phyloP scores from a whole-genome alignment of 306 rosid genomes.

The Cucurbita pepo region DNA sequence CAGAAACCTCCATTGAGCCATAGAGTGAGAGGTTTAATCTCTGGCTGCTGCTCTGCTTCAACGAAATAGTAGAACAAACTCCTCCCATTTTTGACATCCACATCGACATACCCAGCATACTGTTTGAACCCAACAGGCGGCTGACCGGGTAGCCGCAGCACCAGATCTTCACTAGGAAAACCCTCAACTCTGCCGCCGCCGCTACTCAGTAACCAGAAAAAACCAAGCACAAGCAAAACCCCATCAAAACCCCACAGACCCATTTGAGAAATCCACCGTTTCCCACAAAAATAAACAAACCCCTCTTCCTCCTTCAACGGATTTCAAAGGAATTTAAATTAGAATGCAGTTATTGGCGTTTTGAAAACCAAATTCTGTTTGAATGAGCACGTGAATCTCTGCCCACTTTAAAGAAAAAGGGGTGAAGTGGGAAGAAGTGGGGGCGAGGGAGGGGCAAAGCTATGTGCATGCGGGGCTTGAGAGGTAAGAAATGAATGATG shows the following conservation, averaged over 20 bases:
- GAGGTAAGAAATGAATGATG: background rate
- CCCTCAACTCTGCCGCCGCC: constrained; percentile 17
- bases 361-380: background rate
- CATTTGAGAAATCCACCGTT: background rate
- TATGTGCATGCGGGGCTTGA: background rate
- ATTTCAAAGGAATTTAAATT: background rate
- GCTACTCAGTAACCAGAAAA: constrained; percentile 5
- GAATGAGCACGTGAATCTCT: background rate
- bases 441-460: background rate
- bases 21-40: constrained; percentile 47
- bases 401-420: background rate
- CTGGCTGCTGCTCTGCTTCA: constrained; percentile 44
- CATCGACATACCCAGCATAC: constrained; percentile 72
- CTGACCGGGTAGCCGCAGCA: constrained; percentile 60
- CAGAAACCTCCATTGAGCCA: constrained; percentile 95
- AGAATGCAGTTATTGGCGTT: background rate
- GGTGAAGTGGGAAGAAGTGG: background rate
- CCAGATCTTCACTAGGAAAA: constrained; percentile 63
- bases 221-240: background rate
- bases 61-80: constrained; percentile 83
- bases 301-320: no score
- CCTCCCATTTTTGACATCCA: constrained; percentile 53
- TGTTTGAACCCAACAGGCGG: constrained; percentile 60
- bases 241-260: background rate
- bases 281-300: background rate